Conservation (phyloP, 768 basidiomycete genomes). For the Coprinellus aureogranulatus region DNA sequence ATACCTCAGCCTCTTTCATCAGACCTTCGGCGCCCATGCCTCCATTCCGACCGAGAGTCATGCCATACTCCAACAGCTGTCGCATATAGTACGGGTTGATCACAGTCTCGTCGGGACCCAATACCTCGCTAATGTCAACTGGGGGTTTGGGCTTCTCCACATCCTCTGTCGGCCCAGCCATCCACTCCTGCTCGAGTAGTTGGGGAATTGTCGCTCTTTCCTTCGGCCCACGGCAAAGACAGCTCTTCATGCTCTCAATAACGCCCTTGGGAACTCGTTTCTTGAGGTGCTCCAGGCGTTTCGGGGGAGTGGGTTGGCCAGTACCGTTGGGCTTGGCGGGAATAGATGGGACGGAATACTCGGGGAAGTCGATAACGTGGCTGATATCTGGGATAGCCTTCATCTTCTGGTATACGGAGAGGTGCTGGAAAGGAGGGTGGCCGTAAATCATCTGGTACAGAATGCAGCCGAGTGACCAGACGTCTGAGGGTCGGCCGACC, state of each 20-base stretch:
- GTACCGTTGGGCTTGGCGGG: constrained; percentile 33
- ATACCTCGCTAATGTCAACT: constrained; percentile 29
- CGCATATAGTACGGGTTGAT: constrained; percentile 81
- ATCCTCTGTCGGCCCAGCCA: constrained; percentile 47
- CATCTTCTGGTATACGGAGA: constrained; percentile 87
- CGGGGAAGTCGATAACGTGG: constrained; percentile 81
- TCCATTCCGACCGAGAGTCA: constrained; percentile 51
- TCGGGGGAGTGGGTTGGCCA: constrained; percentile 39
- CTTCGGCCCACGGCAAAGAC: constrained; percentile 76
- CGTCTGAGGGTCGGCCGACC: constrained; percentile 93
- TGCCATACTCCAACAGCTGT: constrained; percentile 70
- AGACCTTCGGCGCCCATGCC: constrained; percentile 46
- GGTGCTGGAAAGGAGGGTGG: constrained; percentile 84
- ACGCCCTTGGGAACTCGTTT: constrained; percentile 70
- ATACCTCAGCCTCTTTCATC: constrained; percentile 56
- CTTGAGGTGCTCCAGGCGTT: constrained; percentile 67
- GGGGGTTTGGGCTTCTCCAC: constrained; percentile 27
- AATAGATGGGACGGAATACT: constrained; percentile 55
- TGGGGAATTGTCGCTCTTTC: constrained; percentile 85
- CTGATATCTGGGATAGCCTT: constrained; percentile 82
- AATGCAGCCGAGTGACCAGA: constrained; percentile 98
- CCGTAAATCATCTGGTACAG: constrained; percentile 99
- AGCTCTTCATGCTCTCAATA: constrained; percentile 80
- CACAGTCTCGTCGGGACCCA: constrained; percentile 58
- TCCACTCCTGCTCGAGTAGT: constrained; percentile 77